Percentiles rank a stretch among this genome's conserved stretches.
phyloP scores from a whole-genome alignment of 208 protist genomes.

The Leishmania martiniquensis region DNA sequence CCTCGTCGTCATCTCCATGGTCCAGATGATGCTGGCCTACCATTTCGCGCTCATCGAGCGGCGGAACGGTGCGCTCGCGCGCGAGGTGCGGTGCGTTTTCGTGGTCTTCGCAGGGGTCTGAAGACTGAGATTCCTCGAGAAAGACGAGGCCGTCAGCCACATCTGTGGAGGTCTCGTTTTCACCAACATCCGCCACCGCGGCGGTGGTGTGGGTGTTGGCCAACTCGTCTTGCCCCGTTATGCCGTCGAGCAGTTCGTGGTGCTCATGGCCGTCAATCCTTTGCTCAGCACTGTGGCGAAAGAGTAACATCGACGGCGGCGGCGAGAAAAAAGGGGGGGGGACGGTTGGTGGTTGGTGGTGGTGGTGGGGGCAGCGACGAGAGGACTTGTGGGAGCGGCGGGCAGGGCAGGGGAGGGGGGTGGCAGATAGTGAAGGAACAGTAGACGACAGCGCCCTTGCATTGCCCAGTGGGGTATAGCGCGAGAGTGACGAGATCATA shows the following conservation, averaged over 20 bases:
- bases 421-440: no score
- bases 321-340: not conserved
- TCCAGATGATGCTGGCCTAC: not conserved
- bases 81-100: not conserved
- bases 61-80: conserved; percentile 20
- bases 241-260: conserved; percentile 12
- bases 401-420: not conserved
- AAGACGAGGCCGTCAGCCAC: not conserved
- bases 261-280: conserved; percentile 1
- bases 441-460: no score
- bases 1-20: conserved; percentile 9
- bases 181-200: no score
- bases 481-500: not conserved
- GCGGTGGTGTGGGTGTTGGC: not conserved
- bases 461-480: not conserved
- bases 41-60: conserved; percentile 10
- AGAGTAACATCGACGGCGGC: conserved; percentile 12
- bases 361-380: not conserved
- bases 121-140: not conserved
- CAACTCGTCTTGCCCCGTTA: conserved; percentile 1
- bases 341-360: not conserved
- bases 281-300: conserved; percentile 16
- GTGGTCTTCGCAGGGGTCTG: not conserved
- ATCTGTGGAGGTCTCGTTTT: not conserved
- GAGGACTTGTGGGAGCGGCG: not conserved